Percentiles rank a stretch among this genome's conserved stretches.
phyloP scores from a whole-genome alignment of 495 filamentous ascomycete genomes.

The Neurospora africana region DNA sequence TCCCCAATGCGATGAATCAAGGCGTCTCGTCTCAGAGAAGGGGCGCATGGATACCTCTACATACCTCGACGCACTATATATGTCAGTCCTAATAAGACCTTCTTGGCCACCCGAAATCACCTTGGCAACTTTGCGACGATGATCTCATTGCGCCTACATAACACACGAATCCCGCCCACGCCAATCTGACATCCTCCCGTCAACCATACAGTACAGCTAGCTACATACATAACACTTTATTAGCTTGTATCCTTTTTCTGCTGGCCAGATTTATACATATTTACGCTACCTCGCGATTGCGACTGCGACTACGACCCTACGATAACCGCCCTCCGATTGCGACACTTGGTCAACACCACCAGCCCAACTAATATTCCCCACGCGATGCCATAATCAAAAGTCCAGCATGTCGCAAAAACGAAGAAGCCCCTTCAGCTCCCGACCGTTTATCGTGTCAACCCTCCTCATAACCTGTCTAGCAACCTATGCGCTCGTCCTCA shows the following conservation, averaged over 20 bases:
- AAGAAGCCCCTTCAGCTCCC: conserved; percentile 20
- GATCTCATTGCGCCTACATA: not conserved
- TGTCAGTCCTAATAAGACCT: not conserved
- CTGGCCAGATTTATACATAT: not conserved
- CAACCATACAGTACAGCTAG: not conserved
- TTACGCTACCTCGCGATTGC: not conserved
- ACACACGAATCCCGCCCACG: not conserved
- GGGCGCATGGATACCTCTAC: not conserved
- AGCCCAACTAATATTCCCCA: not conserved
- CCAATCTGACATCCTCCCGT: not conserved
- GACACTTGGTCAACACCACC: not conserved
- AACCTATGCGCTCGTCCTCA: conserved; percentile 20
- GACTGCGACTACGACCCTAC: not conserved
- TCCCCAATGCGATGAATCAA: not conserved
- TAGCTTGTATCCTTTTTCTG: not conserved
- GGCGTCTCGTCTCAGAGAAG: not conserved
- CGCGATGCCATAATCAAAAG: conserved; percentile 5
- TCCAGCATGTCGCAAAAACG: conserved; percentile 13
- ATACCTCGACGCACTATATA: not conserved
- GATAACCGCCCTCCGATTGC: not conserved
- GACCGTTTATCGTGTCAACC: conserved; percentile 28
- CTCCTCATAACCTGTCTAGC: conserved; percentile 28
- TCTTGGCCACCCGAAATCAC: not conserved
- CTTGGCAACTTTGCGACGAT: not conserved
- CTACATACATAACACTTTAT: not conserved